A percentile compares a stretch with the other conserved stretches of the same genome.
phyloP scores from a whole-genome alignment of 2,329 filamentous ascomycete genomes.

The Thelonectria rubi region DNA sequence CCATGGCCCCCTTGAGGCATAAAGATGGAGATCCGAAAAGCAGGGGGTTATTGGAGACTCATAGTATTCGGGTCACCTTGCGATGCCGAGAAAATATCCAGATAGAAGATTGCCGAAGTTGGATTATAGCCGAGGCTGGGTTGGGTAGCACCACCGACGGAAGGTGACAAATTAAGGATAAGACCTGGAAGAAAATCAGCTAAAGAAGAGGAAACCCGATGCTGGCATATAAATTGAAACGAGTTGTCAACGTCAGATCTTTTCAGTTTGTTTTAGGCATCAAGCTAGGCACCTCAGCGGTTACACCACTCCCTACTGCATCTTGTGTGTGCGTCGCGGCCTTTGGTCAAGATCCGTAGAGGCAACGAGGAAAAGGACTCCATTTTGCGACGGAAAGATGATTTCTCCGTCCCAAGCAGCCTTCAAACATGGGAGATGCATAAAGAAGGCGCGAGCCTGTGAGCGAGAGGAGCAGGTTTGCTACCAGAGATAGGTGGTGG shows the following conservation, averaged over 20 bases:
- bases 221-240: neutral
- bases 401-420: slow-evolving; percentile 31
- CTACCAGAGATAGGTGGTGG: slow-evolving; percentile 24
- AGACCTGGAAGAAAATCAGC: slow-evolving; percentile 1
- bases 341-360: slow-evolving; percentile 65
- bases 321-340: slow-evolving; percentile 63
- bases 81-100: neutral
- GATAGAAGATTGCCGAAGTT: neutral
- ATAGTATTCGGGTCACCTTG: slow-evolving; percentile 18
- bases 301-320: slow-evolving; percentile 48
- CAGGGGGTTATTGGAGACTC: slow-evolving; percentile 18
- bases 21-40: slow-evolving; percentile 12
- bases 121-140: neutral
- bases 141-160: neutral
- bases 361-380: slow-evolving; percentile 58
- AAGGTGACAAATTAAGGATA: slow-evolving; percentile 3
- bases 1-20: slow-evolving; percentile 31
- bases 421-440: slow-evolving; percentile 29
- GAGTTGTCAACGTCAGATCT: slow-evolving; percentile 68
- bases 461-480: slow-evolving; percentile 26
- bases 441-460: slow-evolving; percentile 20
- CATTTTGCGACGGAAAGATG: slow-evolving; percentile 55
- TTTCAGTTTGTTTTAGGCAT: slow-evolving; percentile 72
- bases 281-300: slow-evolving; percentile 61
- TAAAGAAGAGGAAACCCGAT: slow-evolving; percentile 2